Evolutionary conservation across 164 flowering plant genomes (phyloP).

Genomic region (Paratinospora sagittata): DNA sequence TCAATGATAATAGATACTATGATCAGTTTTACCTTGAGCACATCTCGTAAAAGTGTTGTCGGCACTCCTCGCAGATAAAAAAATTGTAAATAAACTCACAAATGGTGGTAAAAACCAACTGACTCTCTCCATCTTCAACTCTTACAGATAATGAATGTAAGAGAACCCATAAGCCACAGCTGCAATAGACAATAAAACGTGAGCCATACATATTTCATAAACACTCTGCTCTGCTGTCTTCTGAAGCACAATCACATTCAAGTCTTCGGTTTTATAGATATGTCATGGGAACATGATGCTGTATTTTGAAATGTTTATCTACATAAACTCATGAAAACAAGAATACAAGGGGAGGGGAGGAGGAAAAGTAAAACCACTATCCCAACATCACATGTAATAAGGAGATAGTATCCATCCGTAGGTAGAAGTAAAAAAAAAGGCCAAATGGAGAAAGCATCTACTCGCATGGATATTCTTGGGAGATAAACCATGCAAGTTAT

Average conservation of each 20-base stretch:
- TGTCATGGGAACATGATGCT: neutral
- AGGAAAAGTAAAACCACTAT: too few relatives aligned
- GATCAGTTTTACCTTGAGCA: slow-evolving; percentile 68
- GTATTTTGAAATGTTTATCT: neutral
- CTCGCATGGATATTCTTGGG: too few relatives aligned
- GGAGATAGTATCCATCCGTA: too few relatives aligned
- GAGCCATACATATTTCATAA: neutral
- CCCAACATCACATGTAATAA: too few relatives aligned
- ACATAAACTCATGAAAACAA: too few relatives aligned
- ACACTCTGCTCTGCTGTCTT: neutral
- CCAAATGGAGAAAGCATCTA: too few relatives aligned
- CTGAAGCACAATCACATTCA: neutral
- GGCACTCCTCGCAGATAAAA: slow-evolving; percentile 93
- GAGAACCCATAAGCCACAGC: slow-evolving; percentile 97
- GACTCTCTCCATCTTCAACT: slow-evolving; percentile 85
- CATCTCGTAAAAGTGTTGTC: slow-evolving; percentile 81
- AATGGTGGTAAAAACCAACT: slow-evolving; percentile 54
- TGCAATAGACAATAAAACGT: slow-evolving; percentile 29
- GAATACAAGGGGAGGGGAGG: too few relatives aligned
- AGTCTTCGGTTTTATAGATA: neutral
- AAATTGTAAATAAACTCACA: slow-evolving; percentile 85
- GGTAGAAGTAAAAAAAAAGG: too few relatives aligned
- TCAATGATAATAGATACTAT: neutral
- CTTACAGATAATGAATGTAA: slow-evolving; percentile 89
- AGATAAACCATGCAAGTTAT: too few relatives aligned